Evolutionary conservation across 192 early-diverging fungal genomes (phyloP).

Genomic region (Thamnidium elegans): DNA sequence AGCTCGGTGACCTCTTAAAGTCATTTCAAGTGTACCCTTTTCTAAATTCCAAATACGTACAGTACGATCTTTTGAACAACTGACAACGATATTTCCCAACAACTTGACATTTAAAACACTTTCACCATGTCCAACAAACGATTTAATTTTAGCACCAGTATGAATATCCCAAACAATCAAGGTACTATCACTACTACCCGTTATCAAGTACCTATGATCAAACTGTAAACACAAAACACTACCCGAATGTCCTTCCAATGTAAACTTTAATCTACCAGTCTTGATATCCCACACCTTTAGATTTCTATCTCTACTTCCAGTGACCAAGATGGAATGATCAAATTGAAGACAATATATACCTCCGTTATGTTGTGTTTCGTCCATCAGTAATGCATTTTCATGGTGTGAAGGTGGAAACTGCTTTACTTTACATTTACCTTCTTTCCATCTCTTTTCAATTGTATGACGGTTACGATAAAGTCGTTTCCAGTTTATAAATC

Average conservation of each 20-base stretch:
- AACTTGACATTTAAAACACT: slow-evolving; percentile 79
- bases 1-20: slow-evolving; percentile 63
- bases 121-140: slow-evolving; percentile 56
- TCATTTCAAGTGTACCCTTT: slow-evolving; percentile 52
- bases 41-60: slow-evolving; percentile 79
- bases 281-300: slow-evolving; percentile 79
- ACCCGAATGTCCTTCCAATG: slow-evolving; percentile 70
- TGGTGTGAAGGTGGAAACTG: slow-evolving; percentile 45
- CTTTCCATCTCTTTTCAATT: slow-evolving; percentile 73
- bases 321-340: slow-evolving; percentile 64
- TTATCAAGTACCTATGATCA: slow-evolving; percentile 62
- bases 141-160: slow-evolving; percentile 47
- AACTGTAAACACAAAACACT: slow-evolving; percentile 90
- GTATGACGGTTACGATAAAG: slow-evolving; percentile 63
- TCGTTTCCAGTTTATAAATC: slow-evolving; percentile 68
- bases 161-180: slow-evolving; percentile 76
- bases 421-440: slow-evolving; percentile 54
- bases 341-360: slow-evolving; percentile 86
- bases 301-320: slow-evolving; percentile 66
- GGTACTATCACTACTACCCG: slow-evolving; percentile 67
- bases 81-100: slow-evolving; percentile 74
- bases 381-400: not conserved
- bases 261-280: slow-evolving; percentile 51
- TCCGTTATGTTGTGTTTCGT: slow-evolving; percentile 65
- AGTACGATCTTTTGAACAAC: slow-evolving; percentile 81